Percentiles rank a stretch among this genome's conserved stretches.
Conservation (phyloP, 495 filamentous ascomycete genomes). For the Neohortaea acidophila region DNA sequence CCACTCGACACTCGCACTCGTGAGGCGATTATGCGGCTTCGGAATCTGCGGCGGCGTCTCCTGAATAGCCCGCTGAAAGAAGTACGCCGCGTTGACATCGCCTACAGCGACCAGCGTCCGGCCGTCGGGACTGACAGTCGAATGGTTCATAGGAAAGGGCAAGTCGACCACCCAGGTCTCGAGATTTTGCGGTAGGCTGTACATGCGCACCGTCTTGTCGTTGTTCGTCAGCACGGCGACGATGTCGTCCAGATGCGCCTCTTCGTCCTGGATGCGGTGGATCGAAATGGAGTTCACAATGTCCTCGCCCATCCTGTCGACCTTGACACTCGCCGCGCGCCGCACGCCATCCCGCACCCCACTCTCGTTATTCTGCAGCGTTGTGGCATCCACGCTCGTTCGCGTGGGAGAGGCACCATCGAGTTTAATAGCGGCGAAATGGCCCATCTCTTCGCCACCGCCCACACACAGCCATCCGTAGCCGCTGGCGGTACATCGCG, state of each 20-base stretch:
- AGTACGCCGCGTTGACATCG: constrained; percentile 68
- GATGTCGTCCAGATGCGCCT: constrained; percentile 37
- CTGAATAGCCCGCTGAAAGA: constrained; percentile 41
- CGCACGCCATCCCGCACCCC: neutral
- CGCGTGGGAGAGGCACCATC: constrained; percentile 30
- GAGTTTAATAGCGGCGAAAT: constrained; percentile 65
- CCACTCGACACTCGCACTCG: constrained; percentile 20
- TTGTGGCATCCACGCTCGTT: constrained; percentile 37
- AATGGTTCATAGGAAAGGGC: constrained; percentile 75
- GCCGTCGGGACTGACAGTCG: constrained; percentile 80
- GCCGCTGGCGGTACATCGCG: constrained; percentile 67
- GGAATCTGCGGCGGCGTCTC: constrained; percentile 13
- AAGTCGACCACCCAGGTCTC: constrained; percentile 54
- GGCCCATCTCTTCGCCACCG: constrained; percentile 61
- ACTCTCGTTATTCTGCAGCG: constrained; percentile 10
- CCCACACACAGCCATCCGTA: constrained; percentile 84
- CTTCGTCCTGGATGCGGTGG: constrained; percentile 37
- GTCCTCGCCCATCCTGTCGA: constrained; percentile 29
- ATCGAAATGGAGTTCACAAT: constrained; percentile 61
- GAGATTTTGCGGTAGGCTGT: constrained; percentile 48
- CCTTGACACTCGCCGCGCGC: constrained; percentile 19
- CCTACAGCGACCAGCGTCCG: constrained; percentile 66
- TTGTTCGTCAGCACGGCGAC: constrained; percentile 71
- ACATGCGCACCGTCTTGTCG: constrained; percentile 69
- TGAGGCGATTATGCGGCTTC: constrained; percentile 17